phyloP scores from a whole-genome alignment of 768 basidiomycete species.

The Crepidotus variabilis region DNA sequence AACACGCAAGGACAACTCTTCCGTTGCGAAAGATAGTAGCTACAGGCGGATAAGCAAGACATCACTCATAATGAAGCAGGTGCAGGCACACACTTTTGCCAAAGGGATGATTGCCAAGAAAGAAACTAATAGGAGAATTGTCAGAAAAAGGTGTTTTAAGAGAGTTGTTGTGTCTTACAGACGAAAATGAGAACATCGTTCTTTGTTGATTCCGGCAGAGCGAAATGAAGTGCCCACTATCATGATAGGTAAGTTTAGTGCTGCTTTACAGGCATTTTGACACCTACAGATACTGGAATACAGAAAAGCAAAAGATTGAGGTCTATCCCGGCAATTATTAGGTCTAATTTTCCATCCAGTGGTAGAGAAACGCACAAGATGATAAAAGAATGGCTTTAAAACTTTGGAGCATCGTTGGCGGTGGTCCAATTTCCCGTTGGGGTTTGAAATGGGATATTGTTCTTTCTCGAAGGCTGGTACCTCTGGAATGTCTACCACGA shows the following conservation, averaged over 20 bases:
- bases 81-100: constrained; percentile 51
- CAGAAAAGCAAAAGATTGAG: constrained; percentile 68
- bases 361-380: constrained; percentile 45
- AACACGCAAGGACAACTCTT: constrained; percentile 77
- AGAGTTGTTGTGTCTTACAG: constrained; percentile 41
- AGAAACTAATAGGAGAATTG: constrained; percentile 44
- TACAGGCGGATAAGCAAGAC: constrained; percentile 18
- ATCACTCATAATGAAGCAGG: background rate
- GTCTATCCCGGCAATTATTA: constrained; percentile 33
- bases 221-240: constrained; percentile 77
- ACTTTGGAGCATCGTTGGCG: constrained; percentile 45
- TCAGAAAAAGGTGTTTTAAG: background rate
- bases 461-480: constrained; percentile 1
- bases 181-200: constrained; percentile 66
- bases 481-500: background rate
- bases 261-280: background rate
- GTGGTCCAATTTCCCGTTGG: constrained; percentile 30
- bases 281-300: constrained; percentile 65
- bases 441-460: constrained; percentile 31
- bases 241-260: background rate
- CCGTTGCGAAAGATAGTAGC: constrained; percentile 82
- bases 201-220: constrained; percentile 29
- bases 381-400: constrained; percentile 48
- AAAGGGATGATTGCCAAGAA: constrained; percentile 84
- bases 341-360: background rate